Percentiles rank a stretch among this genome's conserved stretches.
phyloP scores from a whole-genome alignment of 441 rosid species.

The Gossypium schwendimanii region DNA sequence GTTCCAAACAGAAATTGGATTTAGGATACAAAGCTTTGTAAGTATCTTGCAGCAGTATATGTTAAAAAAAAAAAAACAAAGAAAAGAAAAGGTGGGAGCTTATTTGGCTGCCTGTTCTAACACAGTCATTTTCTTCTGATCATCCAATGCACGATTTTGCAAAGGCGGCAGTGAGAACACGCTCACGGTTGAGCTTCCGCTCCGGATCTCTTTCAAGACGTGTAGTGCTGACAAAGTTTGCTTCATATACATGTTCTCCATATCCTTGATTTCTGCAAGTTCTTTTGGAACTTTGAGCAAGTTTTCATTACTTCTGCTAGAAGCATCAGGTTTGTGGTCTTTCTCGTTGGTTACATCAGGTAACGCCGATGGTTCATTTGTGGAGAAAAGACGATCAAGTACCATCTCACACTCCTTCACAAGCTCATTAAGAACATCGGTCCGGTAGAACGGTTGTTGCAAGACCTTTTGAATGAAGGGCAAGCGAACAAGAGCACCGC shows the following conservation, averaged over 20 bases:
- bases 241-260: slow-evolving; percentile 44
- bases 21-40: neutral
- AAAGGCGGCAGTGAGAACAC: slow-evolving; percentile 51
- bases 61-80: neutral
- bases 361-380: slow-evolving; percentile 6
- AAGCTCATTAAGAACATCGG: slow-evolving; percentile 46
- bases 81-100: neutral
- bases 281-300: slow-evolving; percentile 29
- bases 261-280: slow-evolving; percentile 34
- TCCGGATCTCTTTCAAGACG: slow-evolving; percentile 46
- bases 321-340: slow-evolving; percentile 8
- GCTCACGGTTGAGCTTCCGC: slow-evolving; percentile 55
- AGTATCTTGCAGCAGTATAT: neutral
- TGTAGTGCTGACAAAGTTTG: slow-evolving; percentile 43
- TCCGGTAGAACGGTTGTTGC: slow-evolving; percentile 54
- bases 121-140: slow-evolving; percentile 20
- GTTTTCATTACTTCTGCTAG: slow-evolving; percentile 11
- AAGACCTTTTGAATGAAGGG: slow-evolving; percentile 54
- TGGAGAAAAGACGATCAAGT: slow-evolving; percentile 34
- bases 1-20: slow-evolving; percentile 10
- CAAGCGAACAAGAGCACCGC: slow-evolving; percentile 41
- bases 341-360: slow-evolving; percentile 8
- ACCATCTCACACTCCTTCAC: slow-evolving; percentile 47
- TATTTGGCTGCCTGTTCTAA: slow-evolving; percentile 31
- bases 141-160: slow-evolving; percentile 21